phyloP scores from a whole-genome alignment of 805 yeast genomes.

The Lipomyces lipofer region DNA sequence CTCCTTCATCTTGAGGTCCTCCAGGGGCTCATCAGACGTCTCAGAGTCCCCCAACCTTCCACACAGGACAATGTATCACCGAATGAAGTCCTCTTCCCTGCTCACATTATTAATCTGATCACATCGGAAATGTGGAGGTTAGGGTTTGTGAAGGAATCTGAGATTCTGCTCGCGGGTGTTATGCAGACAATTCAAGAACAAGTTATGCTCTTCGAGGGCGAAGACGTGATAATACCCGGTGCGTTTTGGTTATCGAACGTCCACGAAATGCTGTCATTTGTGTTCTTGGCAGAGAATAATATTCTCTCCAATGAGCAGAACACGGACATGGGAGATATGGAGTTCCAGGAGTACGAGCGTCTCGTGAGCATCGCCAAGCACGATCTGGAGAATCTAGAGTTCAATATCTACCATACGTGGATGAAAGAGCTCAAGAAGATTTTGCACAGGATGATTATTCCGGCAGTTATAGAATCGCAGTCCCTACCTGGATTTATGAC shows the following conservation, averaged over 20 bases:
- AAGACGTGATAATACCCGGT: slow-evolving; percentile 84
- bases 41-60: slow-evolving; percentile 82
- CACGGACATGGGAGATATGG: slow-evolving; percentile 83
- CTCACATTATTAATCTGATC: slow-evolving; percentile 87
- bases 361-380: slow-evolving; percentile 88
- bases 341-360: slow-evolving; percentile 84
- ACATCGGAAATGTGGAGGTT: slow-evolving; percentile 98
- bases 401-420: slow-evolving; percentile 95
- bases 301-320: slow-evolving; percentile 79
- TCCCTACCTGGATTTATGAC: slow-evolving; percentile 94
- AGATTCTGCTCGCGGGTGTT: slow-evolving; percentile 85
- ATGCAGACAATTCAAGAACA: slow-evolving; percentile 81
- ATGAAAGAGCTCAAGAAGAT: slow-evolving; percentile 91
- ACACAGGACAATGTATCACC: slow-evolving; percentile 79
- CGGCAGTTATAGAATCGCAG: slow-evolving; percentile 95
- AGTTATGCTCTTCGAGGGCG: slow-evolving; percentile 77
- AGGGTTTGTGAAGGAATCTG: slow-evolving; percentile 89
- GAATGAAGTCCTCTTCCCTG: slow-evolving; percentile 93
- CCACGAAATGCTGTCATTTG: slow-evolving; percentile 92
- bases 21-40: slow-evolving; percentile 78
- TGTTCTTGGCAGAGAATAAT: slow-evolving; percentile 89
- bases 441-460: slow-evolving; percentile 84
- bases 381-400: slow-evolving; percentile 89
- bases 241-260: slow-evolving; percentile 98
- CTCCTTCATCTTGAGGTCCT: slow-evolving; percentile 76